These are phyloP conservation scores for Diaporthe sp. DNA, from an alignment of 2,329 filamentous ascomycete species.

Conservation along the genomic window DNA sequence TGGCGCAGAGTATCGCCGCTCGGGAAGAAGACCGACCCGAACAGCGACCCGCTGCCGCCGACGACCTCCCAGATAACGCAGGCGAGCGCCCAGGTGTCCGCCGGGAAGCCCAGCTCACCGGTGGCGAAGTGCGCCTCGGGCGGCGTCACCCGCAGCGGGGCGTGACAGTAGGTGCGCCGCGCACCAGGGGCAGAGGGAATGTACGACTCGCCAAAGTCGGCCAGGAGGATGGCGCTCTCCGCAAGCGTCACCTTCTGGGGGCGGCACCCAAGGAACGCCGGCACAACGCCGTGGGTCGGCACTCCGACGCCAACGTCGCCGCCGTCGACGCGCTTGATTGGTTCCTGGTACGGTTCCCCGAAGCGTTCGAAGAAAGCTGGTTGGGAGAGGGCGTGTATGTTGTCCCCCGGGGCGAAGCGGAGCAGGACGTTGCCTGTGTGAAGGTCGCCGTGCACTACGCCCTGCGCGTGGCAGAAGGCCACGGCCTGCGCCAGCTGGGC, in stretches of 20 bases:
- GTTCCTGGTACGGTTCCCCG: not conserved
- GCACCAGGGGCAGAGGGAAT: too few species aligned
- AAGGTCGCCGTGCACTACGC: not conserved
- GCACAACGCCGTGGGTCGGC: not conserved
- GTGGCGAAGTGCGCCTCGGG: not conserved
- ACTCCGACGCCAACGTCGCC: not conserved
- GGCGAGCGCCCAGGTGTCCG: not conserved
- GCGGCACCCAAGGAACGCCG: not conserved
- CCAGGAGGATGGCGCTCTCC: not conserved
- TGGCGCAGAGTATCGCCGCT: not conserved
- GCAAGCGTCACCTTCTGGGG: not conserved
- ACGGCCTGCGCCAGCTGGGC: not conserved
- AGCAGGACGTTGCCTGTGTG: not conserved
- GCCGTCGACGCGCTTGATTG: not conserved
- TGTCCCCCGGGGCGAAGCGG: not conserved
- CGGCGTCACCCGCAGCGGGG: not conserved
- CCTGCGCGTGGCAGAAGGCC: not conserved
- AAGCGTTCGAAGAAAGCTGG: not conserved
- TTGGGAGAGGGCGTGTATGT: not conserved
- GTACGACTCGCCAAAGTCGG: not conserved
- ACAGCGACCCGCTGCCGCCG: not conserved
- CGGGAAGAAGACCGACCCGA: not conserved
- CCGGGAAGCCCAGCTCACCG: not conserved
- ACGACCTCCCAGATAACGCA: not conserved
- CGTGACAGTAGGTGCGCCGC: not conserved